phyloP scores from a whole-genome alignment of 73 alveolate genomes.

The Blepharisma japonicum region DNA sequence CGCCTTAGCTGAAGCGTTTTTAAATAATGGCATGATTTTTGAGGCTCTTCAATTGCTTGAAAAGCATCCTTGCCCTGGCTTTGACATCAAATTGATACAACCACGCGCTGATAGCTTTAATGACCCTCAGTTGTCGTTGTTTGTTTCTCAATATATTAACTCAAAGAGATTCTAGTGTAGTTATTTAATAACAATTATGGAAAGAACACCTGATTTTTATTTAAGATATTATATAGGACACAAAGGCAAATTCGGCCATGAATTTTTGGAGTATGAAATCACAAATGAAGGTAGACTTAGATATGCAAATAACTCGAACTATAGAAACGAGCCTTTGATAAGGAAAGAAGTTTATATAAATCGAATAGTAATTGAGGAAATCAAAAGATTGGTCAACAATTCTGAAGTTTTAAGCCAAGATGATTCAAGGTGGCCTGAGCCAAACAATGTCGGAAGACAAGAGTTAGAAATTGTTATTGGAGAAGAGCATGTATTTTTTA shows the following conservation, averaged over 20 bases:
- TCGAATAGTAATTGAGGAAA: constrained; percentile 70
- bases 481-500: constrained; percentile 73
- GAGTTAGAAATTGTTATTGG: constrained; percentile 91
- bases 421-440: constrained; percentile 86
- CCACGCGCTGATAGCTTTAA: too few relatives aligned
- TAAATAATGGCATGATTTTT: neutral
- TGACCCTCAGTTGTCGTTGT: too few relatives aligned
- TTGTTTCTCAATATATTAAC: too few relatives aligned
- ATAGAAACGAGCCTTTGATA: constrained; percentile 79
- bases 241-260: constrained; percentile 96
- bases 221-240: constrained; percentile 81
- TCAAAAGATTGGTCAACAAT: constrained; percentile 75
- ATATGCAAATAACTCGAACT: constrained; percentile 90
- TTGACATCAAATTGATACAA: too few relatives aligned
- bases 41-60: neutral
- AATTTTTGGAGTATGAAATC: constrained; percentile 94
- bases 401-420: constrained; percentile 80
- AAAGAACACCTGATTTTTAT: constrained; percentile 16
- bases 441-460: constrained; percentile 85
- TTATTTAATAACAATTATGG: too few relatives aligned
- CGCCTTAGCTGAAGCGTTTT: neutral
- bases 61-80: neutral
- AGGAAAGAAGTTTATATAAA: constrained; percentile 85
- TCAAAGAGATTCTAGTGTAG: too few relatives aligned
- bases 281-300: constrained; percentile 89